Evolutionary conservation across 2,329 filamentous ascomycete genomes (phyloP).

Genomic region (Proliferodiscus dingleyae): DNA sequence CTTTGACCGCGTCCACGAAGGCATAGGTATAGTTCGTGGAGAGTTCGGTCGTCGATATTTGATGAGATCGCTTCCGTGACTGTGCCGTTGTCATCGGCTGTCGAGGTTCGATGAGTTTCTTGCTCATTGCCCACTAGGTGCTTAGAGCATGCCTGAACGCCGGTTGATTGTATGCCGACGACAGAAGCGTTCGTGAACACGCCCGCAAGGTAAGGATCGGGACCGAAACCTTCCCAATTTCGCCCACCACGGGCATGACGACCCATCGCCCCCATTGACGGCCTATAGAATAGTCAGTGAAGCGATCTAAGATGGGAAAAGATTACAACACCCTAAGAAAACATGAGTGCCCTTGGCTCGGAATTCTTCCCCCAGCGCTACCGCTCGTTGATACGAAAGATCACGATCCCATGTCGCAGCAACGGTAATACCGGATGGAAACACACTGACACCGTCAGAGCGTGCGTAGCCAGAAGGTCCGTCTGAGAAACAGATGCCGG

Average conservation of each 20-base stretch:
- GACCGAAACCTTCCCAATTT: slow-evolving; percentile 55
- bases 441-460: slow-evolving; percentile 48
- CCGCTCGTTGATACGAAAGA: slow-evolving; percentile 62
- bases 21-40: slow-evolving; percentile 77
- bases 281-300: slow-evolving; percentile 16
- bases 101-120: slow-evolving; percentile 41
- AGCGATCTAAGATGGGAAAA: not conserved
- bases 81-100: too few relatives aligned
- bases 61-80: slow-evolving; percentile 6
- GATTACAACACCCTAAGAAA: slow-evolving; percentile 50
- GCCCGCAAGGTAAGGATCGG: slow-evolving; percentile 24
- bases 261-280: slow-evolving; percentile 60
- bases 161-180: slow-evolving; percentile 63
- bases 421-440: slow-evolving; percentile 65
- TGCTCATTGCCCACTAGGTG: slow-evolving; percentile 48
- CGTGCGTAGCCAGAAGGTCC: slow-evolving; percentile 18
- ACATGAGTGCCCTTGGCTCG: slow-evolving; percentile 73
- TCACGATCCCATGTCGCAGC: slow-evolving; percentile 73
- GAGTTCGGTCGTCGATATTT: slow-evolving; percentile 66
- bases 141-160: slow-evolving; percentile 61
- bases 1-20: slow-evolving; percentile 55
- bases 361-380: slow-evolving; percentile 73
- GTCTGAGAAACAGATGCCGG: slow-evolving; percentile 16
- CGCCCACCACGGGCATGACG: slow-evolving; percentile 60
- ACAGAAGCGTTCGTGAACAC: slow-evolving; percentile 8